Evolutionary conservation across 805 yeast genomes (phyloP).

Genomic region (Pichia kluyveri): DNA sequence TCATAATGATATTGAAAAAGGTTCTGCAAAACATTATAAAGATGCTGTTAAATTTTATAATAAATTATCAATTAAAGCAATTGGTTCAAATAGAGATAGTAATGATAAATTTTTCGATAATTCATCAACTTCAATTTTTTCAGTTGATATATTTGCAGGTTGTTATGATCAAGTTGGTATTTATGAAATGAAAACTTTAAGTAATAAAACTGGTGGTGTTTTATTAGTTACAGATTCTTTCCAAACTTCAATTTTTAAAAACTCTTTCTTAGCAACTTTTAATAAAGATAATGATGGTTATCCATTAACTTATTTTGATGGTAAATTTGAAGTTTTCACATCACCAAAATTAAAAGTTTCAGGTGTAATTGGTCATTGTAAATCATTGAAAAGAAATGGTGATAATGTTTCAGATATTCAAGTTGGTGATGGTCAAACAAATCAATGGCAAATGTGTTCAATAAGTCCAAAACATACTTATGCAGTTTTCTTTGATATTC

Average conservation of each 20-base stretch:
- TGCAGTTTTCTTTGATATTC: constrained; percentile 82
- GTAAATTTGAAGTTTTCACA: constrained; percentile 78
- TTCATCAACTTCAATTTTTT: constrained; percentile 50
- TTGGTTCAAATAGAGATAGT: constrained; percentile 33
- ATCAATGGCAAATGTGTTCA: constrained; percentile 78
- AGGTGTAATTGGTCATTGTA: constrained; percentile 91
- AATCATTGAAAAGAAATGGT: constrained; percentile 58
- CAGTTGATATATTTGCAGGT: constrained; percentile 88
- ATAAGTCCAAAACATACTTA: constrained; percentile 83
- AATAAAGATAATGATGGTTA: constrained; percentile 80
- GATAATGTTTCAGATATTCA: constrained; percentile 83
- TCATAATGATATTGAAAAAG: constrained; percentile 92
- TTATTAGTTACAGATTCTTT: constrained; percentile 85
- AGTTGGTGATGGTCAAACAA: constrained; percentile 89
- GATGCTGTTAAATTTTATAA: constrained; percentile 81
- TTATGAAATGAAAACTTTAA: constrained; percentile 82
- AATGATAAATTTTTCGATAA: constrained; percentile 30
- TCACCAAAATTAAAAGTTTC: constrained; percentile 80
- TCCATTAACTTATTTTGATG: constrained; percentile 85
- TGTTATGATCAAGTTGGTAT: constrained; percentile 95
- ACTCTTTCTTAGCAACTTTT: constrained; percentile 81
- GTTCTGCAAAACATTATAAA: constrained; percentile 76
- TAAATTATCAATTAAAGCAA: constrained; percentile 59
- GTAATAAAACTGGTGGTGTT: constrained; percentile 86
- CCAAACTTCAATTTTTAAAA: constrained; percentile 90